A percentile compares a stretch with the other conserved stretches of the same genome.
These are phyloP conservation scores for Scedosporium boydii DNA, from an alignment of 2,329 filamentous ascomycete species.

Conservation along the genomic window DNA sequence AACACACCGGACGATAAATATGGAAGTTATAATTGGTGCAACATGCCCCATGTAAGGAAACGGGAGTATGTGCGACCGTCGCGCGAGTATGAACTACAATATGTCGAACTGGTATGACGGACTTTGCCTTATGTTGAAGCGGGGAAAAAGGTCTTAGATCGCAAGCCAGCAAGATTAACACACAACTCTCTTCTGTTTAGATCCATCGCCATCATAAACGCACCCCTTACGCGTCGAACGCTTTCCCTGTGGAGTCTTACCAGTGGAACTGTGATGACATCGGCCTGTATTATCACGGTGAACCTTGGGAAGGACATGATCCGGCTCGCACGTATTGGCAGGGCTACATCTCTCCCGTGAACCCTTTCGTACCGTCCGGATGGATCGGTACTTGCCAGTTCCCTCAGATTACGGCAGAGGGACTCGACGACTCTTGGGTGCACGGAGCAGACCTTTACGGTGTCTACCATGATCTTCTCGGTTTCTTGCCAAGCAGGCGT, in stretches of 20 bases:
- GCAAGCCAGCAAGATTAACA: not conserved
- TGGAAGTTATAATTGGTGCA: conserved; percentile 70
- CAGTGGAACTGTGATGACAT: conserved; percentile 64
- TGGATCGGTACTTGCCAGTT: conserved; percentile 71
- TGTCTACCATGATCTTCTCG: conserved; percentile 64
- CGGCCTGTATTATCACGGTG: conserved; percentile 59
- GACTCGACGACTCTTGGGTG: conserved; percentile 64
- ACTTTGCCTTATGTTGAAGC: not conserved
- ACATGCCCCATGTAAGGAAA: conserved; percentile 74
- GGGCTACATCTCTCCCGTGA: conserved; percentile 49
- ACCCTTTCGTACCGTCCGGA: conserved; percentile 57
- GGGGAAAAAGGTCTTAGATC: not conserved
- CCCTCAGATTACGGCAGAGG: conserved; percentile 65
- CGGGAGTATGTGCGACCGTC: conserved; percentile 50
- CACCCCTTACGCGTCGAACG: conserved; percentile 69
- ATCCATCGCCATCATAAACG: conserved; percentile 81
- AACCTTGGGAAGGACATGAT: conserved; percentile 40
- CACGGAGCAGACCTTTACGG: conserved; percentile 68
- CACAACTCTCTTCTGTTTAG: conserved; percentile 19
- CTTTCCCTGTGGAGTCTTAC: conserved; percentile 65
- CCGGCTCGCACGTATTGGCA: conserved; percentile 55
- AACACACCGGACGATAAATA: conserved; percentile 44
- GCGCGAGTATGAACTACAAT: conserved; percentile 53
- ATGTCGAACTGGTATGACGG: conserved; percentile 61
- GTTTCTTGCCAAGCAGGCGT: conserved; percentile 49